Conservation (phyloP, 2,329 filamentous ascomycete genomes). For the Botrytis squamosa region DNA sequence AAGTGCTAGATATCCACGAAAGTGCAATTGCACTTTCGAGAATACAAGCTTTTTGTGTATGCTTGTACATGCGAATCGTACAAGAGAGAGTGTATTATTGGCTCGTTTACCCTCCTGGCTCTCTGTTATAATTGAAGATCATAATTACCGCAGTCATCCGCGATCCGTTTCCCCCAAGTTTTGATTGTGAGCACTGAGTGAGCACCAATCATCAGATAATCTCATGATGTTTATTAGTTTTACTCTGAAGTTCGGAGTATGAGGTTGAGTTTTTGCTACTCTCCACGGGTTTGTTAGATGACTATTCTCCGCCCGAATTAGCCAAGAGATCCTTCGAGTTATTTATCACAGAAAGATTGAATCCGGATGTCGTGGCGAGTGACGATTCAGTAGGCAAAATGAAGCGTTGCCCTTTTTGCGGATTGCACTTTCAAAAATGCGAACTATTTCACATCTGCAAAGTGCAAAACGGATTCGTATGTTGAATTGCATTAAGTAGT, state of each 20-base stretch:
- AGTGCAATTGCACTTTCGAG: conserved; percentile 18
- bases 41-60: neutral
- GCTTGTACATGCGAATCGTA: neutral
- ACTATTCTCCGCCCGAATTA: neutral
- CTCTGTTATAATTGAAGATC: neutral
- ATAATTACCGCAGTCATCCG: neutral
- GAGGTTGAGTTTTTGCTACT: neutral
- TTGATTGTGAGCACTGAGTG: neutral
- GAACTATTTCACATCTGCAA: conserved; percentile 19
- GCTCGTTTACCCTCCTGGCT: neutral
- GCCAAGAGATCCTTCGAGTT: neutral
- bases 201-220: neutral
- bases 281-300: neutral
- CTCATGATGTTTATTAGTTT: neutral
- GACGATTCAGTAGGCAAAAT: conserved; percentile 14
- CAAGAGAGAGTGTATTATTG: neutral
- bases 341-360: neutral
- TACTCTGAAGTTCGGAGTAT: neutral
- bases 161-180: neutral
- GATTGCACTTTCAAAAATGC: conserved; percentile 16
- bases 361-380: neutral
- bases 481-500: neutral
- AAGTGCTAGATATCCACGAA: neutral
- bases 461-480: neutral
- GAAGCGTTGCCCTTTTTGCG: conserved; percentile 1